phyloP scores from a whole-genome alignment of 345 rosid genomes.

The Heritiera littoralis region DNA sequence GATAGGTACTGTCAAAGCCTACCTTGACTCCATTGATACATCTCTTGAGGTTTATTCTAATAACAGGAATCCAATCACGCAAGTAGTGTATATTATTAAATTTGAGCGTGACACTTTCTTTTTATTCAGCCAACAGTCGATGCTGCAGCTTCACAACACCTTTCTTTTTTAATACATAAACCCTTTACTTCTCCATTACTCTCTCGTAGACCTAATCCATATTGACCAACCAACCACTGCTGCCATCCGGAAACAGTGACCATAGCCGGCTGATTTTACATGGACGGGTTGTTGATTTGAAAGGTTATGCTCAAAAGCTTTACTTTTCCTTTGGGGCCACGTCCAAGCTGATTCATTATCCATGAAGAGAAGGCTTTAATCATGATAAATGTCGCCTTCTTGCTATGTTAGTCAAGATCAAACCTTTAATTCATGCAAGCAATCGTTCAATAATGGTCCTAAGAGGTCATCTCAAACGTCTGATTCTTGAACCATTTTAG shows the following conservation, averaged over 20 bases:
- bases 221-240: constrained; percentile 5
- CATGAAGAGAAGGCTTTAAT: neutral
- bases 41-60: neutral
- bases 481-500: neutral
- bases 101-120: neutral
- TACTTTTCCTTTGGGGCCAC: no score
- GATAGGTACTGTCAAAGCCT: neutral
- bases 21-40: neutral
- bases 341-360: neutral
- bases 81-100: neutral
- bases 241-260: neutral
- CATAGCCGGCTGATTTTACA: neutral
- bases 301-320: neutral
- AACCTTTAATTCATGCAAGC: neutral
- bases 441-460: constrained; percentile 2
- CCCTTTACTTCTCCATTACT: constrained; percentile 6
- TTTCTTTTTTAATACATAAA: neutral
- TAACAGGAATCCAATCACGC: neutral
- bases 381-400: neutral
- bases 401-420: neutral
- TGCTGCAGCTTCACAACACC: neutral
- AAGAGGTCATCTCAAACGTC: constrained; percentile 14
- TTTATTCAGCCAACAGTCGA: constrained; percentile 7
- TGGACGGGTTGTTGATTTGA: neutral
- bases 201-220: neutral